Percentiles rank a stretch among this genome's conserved stretches.
These are phyloP conservation scores for Aspergillus biplanus DNA, from an alignment of 495 filamentous ascomycete species.

Conservation along the genomic window DNA sequence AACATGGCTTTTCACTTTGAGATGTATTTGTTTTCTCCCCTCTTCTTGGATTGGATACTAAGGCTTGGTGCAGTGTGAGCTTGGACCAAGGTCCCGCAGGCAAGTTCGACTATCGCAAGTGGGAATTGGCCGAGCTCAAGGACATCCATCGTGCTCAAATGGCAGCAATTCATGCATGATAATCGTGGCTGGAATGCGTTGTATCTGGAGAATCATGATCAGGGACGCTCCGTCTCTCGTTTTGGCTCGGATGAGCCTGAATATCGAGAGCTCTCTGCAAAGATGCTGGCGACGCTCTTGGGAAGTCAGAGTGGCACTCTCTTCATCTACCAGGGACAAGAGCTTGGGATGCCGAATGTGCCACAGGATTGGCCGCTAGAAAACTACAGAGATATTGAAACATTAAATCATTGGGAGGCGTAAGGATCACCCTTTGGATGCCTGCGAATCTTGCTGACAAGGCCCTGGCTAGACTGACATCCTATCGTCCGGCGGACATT, in stretches of 20 bases:
- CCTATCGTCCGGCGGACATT: too few relatives aligned
- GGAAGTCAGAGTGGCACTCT: constrained; percentile 64
- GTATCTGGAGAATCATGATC: constrained; percentile 76
- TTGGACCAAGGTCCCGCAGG: too few relatives aligned
- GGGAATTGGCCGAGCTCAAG: too few relatives aligned
- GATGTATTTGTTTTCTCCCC: too few relatives aligned
- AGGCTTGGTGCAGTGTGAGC: too few relatives aligned
- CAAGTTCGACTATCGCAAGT: too few relatives aligned
- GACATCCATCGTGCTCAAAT: constrained; percentile 64
- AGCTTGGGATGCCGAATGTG: constrained; percentile 75
- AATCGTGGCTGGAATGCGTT: constrained; percentile 72
- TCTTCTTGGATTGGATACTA: too few relatives aligned
- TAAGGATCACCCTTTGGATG: constrained; percentile 43
- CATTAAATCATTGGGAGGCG: constrained; percentile 62
- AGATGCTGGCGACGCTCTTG: constrained; percentile 65
- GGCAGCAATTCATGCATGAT: constrained; percentile 68
- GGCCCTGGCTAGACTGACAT: too few relatives aligned
- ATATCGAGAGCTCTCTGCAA: constrained; percentile 51
- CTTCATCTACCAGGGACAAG: constrained; percentile 77
- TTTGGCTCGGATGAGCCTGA: constrained; percentile 54
- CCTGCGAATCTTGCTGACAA: too few relatives aligned
- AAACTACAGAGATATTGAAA: constrained; percentile 73
- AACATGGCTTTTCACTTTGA: constrained; percentile 80
- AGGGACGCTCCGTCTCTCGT: constrained; percentile 64
- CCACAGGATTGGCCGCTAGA: constrained; percentile 64